These are phyloP conservation scores for Cairneyella variabilis DNA, from an alignment of 495 filamentous ascomycete species.

Conservation along the genomic window DNA sequence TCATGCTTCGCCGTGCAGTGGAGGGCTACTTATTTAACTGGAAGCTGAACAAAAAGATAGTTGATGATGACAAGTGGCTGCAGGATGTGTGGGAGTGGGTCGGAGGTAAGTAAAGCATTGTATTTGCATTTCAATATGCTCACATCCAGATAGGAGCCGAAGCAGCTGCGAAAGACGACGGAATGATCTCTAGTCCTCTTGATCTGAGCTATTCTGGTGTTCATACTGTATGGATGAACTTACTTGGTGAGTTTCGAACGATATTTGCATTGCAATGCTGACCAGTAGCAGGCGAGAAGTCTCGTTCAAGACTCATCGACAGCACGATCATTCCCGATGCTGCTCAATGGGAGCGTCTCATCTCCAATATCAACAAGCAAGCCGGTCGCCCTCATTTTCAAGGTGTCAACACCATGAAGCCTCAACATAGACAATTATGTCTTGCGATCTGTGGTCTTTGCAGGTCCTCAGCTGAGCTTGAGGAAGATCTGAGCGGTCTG, in stretches of 20 bases:
- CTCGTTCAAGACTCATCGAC: slow-evolving; percentile 39
- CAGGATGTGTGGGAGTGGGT: slow-evolving; percentile 77
- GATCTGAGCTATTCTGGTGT: slow-evolving; percentile 88
- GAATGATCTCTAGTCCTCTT: slow-evolving; percentile 69
- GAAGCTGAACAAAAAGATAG: slow-evolving; percentile 59
- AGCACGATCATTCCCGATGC: slow-evolving; percentile 35
- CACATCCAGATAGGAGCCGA: slow-evolving; percentile 51
- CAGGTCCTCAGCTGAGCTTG: slow-evolving; percentile 52
- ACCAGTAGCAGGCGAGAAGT: slow-evolving; percentile 30
- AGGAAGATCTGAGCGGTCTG: slow-evolving; percentile 48
- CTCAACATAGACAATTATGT: slow-evolving; percentile 73
- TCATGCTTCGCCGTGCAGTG: slow-evolving; percentile 40
- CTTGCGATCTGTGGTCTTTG: slow-evolving; percentile 75
- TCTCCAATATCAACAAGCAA: slow-evolving; percentile 42
- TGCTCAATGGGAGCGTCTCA: slow-evolving; percentile 44
- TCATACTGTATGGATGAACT: slow-evolving; percentile 71
- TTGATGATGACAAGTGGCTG: slow-evolving; percentile 69
- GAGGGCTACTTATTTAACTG: slow-evolving; percentile 81
- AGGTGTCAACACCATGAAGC: slow-evolving; percentile 54
- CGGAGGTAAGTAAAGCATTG: slow-evolving; percentile 47
- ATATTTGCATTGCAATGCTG: slow-evolving; percentile 10
- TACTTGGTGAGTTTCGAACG: slow-evolving; percentile 49
- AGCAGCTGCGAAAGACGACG: slow-evolving; percentile 56
- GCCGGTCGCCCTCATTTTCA: slow-evolving; percentile 38
- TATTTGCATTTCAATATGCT: background rate